These are phyloP conservation scores for Miscanthus lutarioriparius DNA, from an alignment of 176 grass and related monocot species.

Conservation along the genomic window DNA sequence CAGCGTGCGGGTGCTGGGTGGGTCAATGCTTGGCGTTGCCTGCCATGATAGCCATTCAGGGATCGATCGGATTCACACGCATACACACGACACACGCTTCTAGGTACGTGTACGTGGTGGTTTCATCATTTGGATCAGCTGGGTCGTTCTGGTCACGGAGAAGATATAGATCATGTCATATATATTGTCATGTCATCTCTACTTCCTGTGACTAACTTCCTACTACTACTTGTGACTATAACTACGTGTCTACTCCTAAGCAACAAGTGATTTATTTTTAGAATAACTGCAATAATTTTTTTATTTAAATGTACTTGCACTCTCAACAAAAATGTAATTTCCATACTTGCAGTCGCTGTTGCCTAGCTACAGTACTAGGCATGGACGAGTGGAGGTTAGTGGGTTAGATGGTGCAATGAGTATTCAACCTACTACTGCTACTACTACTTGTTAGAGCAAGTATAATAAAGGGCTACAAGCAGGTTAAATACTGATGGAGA, in stretches of 20 bases:
- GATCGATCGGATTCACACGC: slow-evolving; percentile 16
- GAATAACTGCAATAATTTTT: background rate
- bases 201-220: background rate
- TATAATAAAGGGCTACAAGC: too few species aligned
- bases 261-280: background rate
- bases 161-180: slow-evolving; percentile 16
- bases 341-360: background rate
- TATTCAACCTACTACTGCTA: slow-evolving; percentile 25
- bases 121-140: slow-evolving; percentile 16
- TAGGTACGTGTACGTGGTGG: slow-evolving; percentile 14
- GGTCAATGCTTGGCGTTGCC: slow-evolving; percentile 30
- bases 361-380: background rate
- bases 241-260: background rate
- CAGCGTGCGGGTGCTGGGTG: slow-evolving; percentile 19
- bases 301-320: background rate
- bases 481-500: too few species aligned
- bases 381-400: slow-evolving; percentile 37
- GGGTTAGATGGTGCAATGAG: slow-evolving; percentile 32
- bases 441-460: slow-evolving; percentile 16
- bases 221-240: background rate
- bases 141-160: background rate
- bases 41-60: slow-evolving; percentile 40
- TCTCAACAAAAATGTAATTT: background rate
- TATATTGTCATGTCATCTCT: background rate
- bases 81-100: background rate